Percentiles rank a stretch among this genome's conserved stretches.
Evolutionary conservation across 2,329 filamentous ascomycete species (phyloP).

Genomic region (Didymella segeticola): DNA sequence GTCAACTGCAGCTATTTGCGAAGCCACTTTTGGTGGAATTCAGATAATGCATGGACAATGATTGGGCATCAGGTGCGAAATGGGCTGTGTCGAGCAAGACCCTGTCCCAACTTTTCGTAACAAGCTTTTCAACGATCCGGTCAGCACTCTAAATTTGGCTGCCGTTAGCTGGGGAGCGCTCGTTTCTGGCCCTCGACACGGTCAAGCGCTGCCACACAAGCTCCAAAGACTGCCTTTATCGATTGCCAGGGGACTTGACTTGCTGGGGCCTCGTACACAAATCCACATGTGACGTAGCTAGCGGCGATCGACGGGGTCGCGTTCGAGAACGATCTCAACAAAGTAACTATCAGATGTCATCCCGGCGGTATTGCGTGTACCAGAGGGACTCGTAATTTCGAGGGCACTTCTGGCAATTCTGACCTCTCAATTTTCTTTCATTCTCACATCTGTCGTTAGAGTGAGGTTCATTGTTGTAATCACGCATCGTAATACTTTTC

Average conservation of each 20-base stretch:
- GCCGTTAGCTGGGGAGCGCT: conserved; percentile 11
- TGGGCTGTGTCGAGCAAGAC: conserved; percentile 1
- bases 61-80: conserved; percentile 7
- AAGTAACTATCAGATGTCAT: conserved; percentile 18
- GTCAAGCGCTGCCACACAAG: conserved; percentile 10
- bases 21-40: not conserved
- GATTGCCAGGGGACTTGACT: conserved; percentile 8
- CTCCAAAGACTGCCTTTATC: not conserved
- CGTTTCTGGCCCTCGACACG: not conserved
- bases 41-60: not conserved
- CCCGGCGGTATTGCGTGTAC: conserved; percentile 16
- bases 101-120: conserved; percentile 9
- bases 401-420: not conserved
- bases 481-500: not conserved
- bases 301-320: conserved; percentile 18
- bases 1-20: conserved; percentile 4
- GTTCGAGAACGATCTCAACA: conserved; percentile 21
- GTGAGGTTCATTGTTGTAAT: not conserved
- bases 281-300: conserved; percentile 21
- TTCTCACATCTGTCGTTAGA: not conserved
- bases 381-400: conserved; percentile 9
- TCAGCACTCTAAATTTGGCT: conserved; percentile 19
- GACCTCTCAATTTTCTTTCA: conserved; percentile 3
- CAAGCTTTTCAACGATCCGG: conserved; percentile 13
- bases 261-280: conserved; percentile 1